Conservation (phyloP, 345 rosid species). For the Populus ilicifolia region DNA sequence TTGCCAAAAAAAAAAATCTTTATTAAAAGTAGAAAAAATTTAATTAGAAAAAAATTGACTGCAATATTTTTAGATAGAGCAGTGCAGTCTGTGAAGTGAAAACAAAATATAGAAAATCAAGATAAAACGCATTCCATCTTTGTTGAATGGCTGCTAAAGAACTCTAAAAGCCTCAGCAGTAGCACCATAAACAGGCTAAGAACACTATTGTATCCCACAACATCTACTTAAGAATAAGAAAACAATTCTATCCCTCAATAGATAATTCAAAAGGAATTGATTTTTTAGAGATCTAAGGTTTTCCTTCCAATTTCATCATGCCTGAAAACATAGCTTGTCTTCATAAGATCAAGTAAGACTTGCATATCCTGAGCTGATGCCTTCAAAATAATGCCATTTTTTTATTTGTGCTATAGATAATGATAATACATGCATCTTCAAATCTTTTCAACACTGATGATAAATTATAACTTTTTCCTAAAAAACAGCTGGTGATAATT, state of each 20-base stretch:
- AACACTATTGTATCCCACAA: background rate
- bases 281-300: background rate
- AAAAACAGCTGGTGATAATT: background rate
- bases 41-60: background rate
- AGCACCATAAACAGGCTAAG: background rate
- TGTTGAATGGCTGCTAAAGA: background rate
- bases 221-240: background rate
- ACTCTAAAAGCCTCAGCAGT: background rate
- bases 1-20: background rate
- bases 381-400: background rate
- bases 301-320: background rate
- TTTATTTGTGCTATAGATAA: background rate
- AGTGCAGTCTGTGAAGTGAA: background rate
- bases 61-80: background rate
- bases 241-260: background rate
- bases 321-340: background rate
- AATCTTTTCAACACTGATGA: background rate
- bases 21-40: background rate
- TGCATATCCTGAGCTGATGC: background rate
- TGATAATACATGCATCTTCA: background rate
- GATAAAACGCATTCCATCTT: background rate
- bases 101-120: background rate
- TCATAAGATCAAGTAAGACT: background rate
- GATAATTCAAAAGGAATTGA: background rate
- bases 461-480: background rate